Evolutionary conservation across 2,329 filamentous ascomycete species (phyloP), one percentile per base, ranked within the genome.

Genomic region (Ceratocystiopsis minuta): DNA sequence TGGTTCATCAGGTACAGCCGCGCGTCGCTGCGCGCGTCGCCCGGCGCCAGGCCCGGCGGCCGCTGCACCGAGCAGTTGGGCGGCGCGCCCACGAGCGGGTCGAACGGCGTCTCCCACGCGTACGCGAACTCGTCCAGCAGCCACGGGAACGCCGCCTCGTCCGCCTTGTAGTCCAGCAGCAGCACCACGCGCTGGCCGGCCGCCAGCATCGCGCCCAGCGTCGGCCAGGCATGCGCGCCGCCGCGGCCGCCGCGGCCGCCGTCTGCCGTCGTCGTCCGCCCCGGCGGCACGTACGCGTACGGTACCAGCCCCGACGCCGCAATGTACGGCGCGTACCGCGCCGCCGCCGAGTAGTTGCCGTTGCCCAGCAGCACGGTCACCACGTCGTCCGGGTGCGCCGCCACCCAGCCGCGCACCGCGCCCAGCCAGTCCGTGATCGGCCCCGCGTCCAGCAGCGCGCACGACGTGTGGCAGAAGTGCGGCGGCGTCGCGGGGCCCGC

Each of bases 91-190:
- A 37, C 3, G 15, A 46, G 16, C 3, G 75, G 85, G 41, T 85
- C 82, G 55, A 93, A 95, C 0, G 83, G 82, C 1, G 86, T 88
- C 62, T 95, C 84, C 82, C 83, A 94, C 61, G 92, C 71, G 54
- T 93, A 81, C 6, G 72, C 72, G 62, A 94, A 95, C 59, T 95
- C 70, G 57, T 93, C 83, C 35, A 94, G 66, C 36, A 94, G 70
- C 74, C 84, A 95, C 0, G 87, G 85, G 16, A 84, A 78, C 16
- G 68, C 66, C 1, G 67, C 72, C 59, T 92, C 81, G 56, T 94
- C 77, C 49, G 85, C 82, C 49, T 78, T 66, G 63, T 92, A 92
- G 61, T 92, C 85, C 61, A 92, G 70, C 60, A 90, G 85, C 57
- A 90, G 69, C 48, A 92, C 68, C 2, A 82, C 78, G 12, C 84